These are phyloP conservation scores for Ophiostoma sp. DNA, from an alignment of 2,329 filamentous ascomycete genomes.

Conservation along the genomic window DNA sequence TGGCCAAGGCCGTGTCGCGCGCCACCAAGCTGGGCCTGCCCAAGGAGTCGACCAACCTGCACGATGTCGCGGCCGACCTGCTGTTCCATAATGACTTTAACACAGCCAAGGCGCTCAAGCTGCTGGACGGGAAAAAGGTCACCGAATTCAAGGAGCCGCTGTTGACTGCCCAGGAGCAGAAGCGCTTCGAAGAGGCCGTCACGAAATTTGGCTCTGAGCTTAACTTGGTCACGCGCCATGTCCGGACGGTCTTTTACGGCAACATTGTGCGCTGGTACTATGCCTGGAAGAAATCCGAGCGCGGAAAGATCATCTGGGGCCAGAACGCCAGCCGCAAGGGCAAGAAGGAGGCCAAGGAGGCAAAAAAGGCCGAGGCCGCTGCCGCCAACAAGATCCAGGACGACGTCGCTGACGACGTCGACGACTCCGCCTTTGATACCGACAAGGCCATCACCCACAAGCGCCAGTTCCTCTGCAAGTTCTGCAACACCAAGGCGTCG, in stretches of 20 bases:
- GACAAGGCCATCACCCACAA: slow-evolving; percentile 77
- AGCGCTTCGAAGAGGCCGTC: slow-evolving; percentile 89
- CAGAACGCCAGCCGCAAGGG: slow-evolving; percentile 81
- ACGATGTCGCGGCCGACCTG: slow-evolving; percentile 74
- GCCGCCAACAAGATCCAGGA: slow-evolving; percentile 70
- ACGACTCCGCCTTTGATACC: slow-evolving; percentile 93
- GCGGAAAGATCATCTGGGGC: slow-evolving; percentile 84
- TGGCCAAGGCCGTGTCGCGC: slow-evolving; percentile 61
- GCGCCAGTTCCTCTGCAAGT: slow-evolving; percentile 86
- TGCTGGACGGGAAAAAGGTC: slow-evolving; percentile 62
- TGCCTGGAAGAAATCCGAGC: slow-evolving; percentile 91
- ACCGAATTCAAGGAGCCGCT: slow-evolving; percentile 79
- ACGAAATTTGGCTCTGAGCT: slow-evolving; percentile 88
- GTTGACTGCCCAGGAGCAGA: slow-evolving; percentile 69
- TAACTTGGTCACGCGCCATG: slow-evolving; percentile 73
- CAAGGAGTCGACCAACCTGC: slow-evolving; percentile 73
- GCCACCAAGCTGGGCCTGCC: slow-evolving; percentile 65
- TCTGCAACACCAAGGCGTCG: slow-evolving; percentile 73
- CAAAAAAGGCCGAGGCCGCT: slow-evolving; percentile 64
- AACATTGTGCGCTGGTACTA: slow-evolving; percentile 92
- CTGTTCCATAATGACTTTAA: slow-evolving; percentile 70
- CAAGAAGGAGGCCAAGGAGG: slow-evolving; percentile 80
- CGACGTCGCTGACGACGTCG: slow-evolving; percentile 84
- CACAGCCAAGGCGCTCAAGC: slow-evolving; percentile 61
- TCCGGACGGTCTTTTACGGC: slow-evolving; percentile 73